A percentile compares a stretch with the other conserved stretches of the same genome.
Evolutionary conservation across 2,329 filamentous ascomycete species (phyloP).

Genomic region (Lasiodiplodia sp.): DNA sequence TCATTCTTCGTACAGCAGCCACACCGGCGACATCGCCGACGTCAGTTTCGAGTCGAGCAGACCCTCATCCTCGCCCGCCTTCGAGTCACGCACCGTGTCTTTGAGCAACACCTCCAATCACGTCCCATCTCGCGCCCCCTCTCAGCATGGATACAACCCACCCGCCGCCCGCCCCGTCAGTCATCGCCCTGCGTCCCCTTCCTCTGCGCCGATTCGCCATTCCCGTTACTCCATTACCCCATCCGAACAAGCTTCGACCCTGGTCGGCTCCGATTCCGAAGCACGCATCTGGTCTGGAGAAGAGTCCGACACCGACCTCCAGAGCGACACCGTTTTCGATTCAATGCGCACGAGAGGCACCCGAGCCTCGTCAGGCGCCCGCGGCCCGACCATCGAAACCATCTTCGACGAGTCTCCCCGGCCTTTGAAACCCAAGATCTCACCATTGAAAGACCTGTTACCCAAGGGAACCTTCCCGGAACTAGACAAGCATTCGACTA

Average conservation of each 20-base stretch:
- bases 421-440: conserved; percentile 50
- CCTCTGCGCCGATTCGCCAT: conserved; percentile 34
- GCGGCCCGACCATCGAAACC: conserved; percentile 75
- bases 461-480: conserved; percentile 55
- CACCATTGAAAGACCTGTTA: conserved; percentile 57
- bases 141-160: conserved; percentile 19
- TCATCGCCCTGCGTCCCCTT: conserved; percentile 32
- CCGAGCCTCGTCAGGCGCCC: conserved; percentile 68
- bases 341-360: conserved; percentile 76
- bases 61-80: conserved; percentile 21
- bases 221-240: conserved; percentile 60
- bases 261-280: conserved; percentile 75
- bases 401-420: conserved; percentile 83
- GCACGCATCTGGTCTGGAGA: conserved; percentile 71
- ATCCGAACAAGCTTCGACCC: conserved; percentile 69
- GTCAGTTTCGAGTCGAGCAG: conserved; percentile 30
- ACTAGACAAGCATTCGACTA: conserved; percentile 51
- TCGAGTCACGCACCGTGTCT: conserved; percentile 28
- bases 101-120: conserved; percentile 28
- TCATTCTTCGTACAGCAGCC: conserved; percentile 37
- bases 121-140: conserved; percentile 19
- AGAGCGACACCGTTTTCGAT: conserved; percentile 79
- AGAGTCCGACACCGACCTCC: conserved; percentile 79
- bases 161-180: conserved; percentile 20
- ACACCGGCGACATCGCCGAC: conserved; percentile 27